A percentile compares a stretch with the other conserved stretches of the same genome.
Conservation (phyloP, 257 asterid species). For the Salvia splendens region DNA sequence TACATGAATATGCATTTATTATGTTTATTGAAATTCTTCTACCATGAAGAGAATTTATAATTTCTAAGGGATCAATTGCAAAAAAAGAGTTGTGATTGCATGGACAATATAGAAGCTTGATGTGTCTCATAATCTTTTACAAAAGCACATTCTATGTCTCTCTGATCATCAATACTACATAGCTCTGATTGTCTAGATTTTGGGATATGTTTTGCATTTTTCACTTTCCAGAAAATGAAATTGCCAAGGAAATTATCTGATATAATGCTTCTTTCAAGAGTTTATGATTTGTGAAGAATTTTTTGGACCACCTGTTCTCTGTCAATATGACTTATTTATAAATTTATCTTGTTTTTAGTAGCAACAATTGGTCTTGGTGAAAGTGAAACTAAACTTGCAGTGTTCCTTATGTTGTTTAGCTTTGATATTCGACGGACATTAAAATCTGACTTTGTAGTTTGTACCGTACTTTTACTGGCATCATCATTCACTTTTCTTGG, state of each 20-base stretch:
- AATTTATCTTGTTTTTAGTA: neutral
- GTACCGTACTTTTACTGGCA: neutral
- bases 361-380: neutral
- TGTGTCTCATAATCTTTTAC: neutral
- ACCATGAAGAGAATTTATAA: neutral
- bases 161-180: neutral
- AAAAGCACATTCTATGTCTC: neutral
- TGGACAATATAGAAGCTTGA: conserved; percentile 10
- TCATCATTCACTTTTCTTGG: neutral
- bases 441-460: conserved; percentile 1
- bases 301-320: neutral
- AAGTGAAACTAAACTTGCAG: conserved; percentile 7
- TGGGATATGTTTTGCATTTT: neutral
- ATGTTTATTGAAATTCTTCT: neutral
- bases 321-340: neutral
- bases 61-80: neutral
- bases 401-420: neutral
- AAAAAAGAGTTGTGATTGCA: conserved; percentile 3
- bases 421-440: neutral
- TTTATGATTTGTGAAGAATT: conserved; percentile 10
- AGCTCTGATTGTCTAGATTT: conserved; percentile 18
- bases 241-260: neutral
- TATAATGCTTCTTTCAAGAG: neutral
- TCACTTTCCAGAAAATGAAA: neutral
- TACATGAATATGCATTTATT: neutral